Conservation (phyloP, 164 flowering plant species). For the Sextonia rubra region DNA sequence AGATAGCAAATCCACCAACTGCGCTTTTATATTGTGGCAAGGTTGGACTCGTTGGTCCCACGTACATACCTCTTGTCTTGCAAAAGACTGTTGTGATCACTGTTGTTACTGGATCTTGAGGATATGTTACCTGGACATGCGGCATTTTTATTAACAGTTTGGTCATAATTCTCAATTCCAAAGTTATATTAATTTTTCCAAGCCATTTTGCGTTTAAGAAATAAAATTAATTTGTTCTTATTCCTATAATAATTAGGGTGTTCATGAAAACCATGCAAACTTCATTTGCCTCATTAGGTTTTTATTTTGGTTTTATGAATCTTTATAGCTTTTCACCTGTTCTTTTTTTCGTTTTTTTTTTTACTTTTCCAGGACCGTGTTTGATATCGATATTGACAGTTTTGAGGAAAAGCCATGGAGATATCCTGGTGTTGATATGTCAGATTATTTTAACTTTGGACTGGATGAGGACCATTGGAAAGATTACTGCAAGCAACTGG, state of each 20-base stretch:
- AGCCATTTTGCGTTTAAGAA: no score
- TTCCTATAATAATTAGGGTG: not conserved
- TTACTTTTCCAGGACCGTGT: slow-evolving; percentile 60
- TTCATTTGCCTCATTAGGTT: not conserved
- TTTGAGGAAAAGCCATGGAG: slow-evolving; percentile 95
- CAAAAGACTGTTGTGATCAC: no score
- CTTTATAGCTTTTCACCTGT: not conserved
- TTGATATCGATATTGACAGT: slow-evolving; percentile 84
- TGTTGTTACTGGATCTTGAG: no score
- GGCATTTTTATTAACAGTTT: no score
- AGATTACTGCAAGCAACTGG: slow-evolving; percentile 89
- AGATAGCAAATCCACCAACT: no score
- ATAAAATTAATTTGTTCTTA: no score
- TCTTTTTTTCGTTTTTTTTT: slow-evolving; percentile 15
- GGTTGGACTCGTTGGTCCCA: no score
- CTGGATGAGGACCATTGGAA: slow-evolving; percentile 88
- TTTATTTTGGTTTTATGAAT: not conserved
- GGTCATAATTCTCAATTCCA: no score
- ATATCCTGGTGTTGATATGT: slow-evolving; percentile 57
- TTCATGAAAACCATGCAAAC: not conserved
- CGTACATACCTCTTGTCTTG: no score
- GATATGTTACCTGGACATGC: no score
- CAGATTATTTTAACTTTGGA: slow-evolving; percentile 93
- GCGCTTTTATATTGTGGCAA: no score
- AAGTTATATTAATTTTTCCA: no score